A percentile compares a stretch with the other conserved stretches of the same genome.
These are phyloP conservation scores for Malassezia obtusa DNA, from an alignment of 1,284 basidiomycete genomes.

Conservation along the genomic window DNA sequence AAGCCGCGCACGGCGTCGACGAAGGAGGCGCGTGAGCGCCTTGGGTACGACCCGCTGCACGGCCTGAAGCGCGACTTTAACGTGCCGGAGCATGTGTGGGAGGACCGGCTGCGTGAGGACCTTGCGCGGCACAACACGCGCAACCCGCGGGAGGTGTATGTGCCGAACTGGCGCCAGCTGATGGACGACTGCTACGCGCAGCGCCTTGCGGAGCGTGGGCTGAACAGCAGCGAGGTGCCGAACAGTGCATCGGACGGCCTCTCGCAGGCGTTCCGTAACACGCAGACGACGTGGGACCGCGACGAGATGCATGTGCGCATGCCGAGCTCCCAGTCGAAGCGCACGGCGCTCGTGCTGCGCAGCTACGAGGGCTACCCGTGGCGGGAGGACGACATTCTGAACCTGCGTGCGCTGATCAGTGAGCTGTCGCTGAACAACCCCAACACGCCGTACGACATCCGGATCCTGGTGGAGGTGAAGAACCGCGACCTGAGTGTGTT, in stretches of 20 bases:
- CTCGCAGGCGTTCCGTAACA: not conserved
- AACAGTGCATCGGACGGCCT: not conserved
- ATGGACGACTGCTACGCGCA: slow-evolving; percentile 46
- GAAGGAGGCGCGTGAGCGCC: slow-evolving; percentile 11
- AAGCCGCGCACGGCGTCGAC: not conserved
- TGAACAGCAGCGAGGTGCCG: slow-evolving; percentile 21
- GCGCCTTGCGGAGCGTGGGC: slow-evolving; percentile 36
- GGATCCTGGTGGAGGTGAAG: slow-evolving; percentile 47
- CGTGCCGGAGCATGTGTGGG: slow-evolving; percentile 35
- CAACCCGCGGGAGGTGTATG: not conserved
- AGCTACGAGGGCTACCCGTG: slow-evolving; percentile 46
- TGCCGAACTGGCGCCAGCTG: slow-evolving; percentile 45
- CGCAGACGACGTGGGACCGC: not conserved
- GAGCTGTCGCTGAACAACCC: slow-evolving; percentile 48
- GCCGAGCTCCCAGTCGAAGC: slow-evolving; percentile 41
- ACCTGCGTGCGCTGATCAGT: slow-evolving; percentile 46
- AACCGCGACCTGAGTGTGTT: slow-evolving; percentile 42
- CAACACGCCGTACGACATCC: slow-evolving; percentile 45
- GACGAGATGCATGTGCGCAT: slow-evolving; percentile 17
- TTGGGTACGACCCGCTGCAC: slow-evolving; percentile 36
- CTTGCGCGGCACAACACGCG: slow-evolving; percentile 12
- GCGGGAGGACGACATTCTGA: slow-evolving; percentile 48
- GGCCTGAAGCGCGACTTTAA: slow-evolving; percentile 23
- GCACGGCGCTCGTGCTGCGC: slow-evolving; percentile 45
- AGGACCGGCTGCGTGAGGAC: slow-evolving; percentile 34